Percentiles rank a stretch among this genome's conserved stretches.
Evolutionary conservation across 176 grass and related monocot genomes (phyloP).

Genomic region (Thalia dealbata): DNA sequence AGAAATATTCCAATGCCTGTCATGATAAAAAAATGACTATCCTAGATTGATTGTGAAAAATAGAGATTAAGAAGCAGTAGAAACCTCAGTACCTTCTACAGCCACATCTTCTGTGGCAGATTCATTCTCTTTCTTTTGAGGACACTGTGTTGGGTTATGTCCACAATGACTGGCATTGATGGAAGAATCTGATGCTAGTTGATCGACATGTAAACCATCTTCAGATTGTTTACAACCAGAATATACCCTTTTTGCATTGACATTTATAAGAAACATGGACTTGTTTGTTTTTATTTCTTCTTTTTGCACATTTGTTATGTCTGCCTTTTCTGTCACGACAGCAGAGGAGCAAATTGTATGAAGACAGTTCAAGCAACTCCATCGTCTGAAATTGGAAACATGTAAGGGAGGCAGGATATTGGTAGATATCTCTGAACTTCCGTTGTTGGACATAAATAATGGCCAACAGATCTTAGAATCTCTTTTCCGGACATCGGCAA

Average conservation of each 20-base stretch:
- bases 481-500: constrained; percentile 9
- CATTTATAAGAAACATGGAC: background rate
- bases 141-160: background rate
- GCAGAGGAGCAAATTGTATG: background rate
- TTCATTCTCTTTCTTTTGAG: background rate
- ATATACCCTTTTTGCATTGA: background rate
- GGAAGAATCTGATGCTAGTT: background rate
- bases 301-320: background rate
- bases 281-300: constrained; percentile 2
- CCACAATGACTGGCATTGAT: background rate
- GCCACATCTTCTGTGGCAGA: background rate
- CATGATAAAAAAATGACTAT: background rate
- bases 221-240: background rate
- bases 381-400: constrained; percentile 10
- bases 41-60: background rate
- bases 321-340: background rate
- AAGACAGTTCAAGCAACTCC: constrained; percentile 19
- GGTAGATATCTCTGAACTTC: background rate
- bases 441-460: background rate
- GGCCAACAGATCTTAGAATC: constrained; percentile 18
- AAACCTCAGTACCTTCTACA: background rate
- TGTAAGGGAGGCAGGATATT: background rate
- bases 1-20: background rate
- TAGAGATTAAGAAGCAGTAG: background rate
- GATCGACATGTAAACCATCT: background rate